Conservation (phyloP, 352 stramenopile species). For the Pythium biforme region DNA sequence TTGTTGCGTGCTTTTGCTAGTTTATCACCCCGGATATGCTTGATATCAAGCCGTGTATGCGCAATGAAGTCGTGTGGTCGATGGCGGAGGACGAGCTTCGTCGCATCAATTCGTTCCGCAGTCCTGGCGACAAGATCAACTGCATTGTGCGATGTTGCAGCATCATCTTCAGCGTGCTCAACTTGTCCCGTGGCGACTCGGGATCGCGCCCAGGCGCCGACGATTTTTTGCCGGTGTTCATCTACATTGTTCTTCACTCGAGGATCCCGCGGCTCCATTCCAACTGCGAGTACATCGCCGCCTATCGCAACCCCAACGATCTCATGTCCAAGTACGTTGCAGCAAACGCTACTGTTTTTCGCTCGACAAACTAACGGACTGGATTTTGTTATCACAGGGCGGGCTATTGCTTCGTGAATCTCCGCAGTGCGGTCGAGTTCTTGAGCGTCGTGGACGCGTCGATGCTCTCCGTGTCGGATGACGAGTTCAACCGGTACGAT, state of each 20-base stretch:
- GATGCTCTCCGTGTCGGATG: slow-evolving; percentile 76
- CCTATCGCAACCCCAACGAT: slow-evolving; percentile 84
- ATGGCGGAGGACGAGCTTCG: slow-evolving; percentile 88
- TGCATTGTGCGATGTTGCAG: slow-evolving; percentile 87
- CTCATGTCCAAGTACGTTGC: slow-evolving; percentile 85
- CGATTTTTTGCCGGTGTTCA: slow-evolving; percentile 92
- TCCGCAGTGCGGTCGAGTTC: slow-evolving; percentile 90
- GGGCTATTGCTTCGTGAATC: slow-evolving; percentile 92
- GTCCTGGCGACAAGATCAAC: slow-evolving; percentile 90
- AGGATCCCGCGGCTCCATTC: slow-evolving; percentile 84
- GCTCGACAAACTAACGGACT: not conserved
- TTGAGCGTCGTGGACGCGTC: slow-evolving; percentile 82
- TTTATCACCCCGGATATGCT: slow-evolving; percentile 88
- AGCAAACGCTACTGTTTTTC: not conserved
- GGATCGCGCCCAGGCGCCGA: slow-evolving; percentile 74
- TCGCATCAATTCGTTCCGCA: slow-evolving; percentile 85
- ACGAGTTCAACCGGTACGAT: slow-evolving; percentile 76
- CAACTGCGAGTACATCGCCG: slow-evolving; percentile 91
- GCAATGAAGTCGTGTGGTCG: slow-evolving; percentile 88
- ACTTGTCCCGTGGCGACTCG: slow-evolving; percentile 68
- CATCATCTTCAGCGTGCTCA: slow-evolving; percentile 90
- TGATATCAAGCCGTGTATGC: slow-evolving; percentile 89
- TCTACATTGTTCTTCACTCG: slow-evolving; percentile 91
- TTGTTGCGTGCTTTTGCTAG: slow-evolving; percentile 19
- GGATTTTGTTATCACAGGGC: slow-evolving; percentile 34